Evolutionary conservation across 768 basidiomycete genomes (phyloP).

Genomic region (Leccinum subtestaceum): DNA sequence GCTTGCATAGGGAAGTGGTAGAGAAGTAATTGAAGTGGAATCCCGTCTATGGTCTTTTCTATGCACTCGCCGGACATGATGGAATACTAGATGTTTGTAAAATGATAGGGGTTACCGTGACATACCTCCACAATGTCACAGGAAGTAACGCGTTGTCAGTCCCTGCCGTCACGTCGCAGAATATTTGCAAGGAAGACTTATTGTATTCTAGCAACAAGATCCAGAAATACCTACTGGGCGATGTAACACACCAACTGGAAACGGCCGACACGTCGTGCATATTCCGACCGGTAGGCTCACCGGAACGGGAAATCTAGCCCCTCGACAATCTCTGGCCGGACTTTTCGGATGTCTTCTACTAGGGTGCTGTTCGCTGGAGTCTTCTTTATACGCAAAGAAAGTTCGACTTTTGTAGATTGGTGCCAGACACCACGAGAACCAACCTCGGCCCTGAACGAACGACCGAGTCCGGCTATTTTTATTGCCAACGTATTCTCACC

Average conservation of each 20-base stretch:
- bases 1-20: no score
- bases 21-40: no score
- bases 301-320: conserved; percentile 78
- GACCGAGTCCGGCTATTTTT: conserved; percentile 85
- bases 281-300: conserved; percentile 38
- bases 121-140: no score
- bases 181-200: no score
- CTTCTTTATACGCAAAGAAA: conserved; percentile 64
- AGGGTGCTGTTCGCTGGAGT: conserved; percentile 62
- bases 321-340: conserved; percentile 76
- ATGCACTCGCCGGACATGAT: no score
- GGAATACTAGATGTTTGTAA: no score
- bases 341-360: conserved; percentile 68
- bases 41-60: no score
- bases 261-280: background rate
- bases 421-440: conserved; percentile 88
- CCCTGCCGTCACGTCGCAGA: no score
- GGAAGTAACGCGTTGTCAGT: no score
- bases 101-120: no score
- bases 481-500: conserved; percentile 55
- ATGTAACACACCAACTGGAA: background rate
- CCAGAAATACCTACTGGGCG: no score
- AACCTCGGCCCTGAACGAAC: conserved; percentile 94
- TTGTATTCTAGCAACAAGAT: no score
- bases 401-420: conserved; percentile 94